Evolutionary conservation across 352 stramenopile genomes (phyloP).

Genomic region (Elongisporangium senticosum): DNA sequence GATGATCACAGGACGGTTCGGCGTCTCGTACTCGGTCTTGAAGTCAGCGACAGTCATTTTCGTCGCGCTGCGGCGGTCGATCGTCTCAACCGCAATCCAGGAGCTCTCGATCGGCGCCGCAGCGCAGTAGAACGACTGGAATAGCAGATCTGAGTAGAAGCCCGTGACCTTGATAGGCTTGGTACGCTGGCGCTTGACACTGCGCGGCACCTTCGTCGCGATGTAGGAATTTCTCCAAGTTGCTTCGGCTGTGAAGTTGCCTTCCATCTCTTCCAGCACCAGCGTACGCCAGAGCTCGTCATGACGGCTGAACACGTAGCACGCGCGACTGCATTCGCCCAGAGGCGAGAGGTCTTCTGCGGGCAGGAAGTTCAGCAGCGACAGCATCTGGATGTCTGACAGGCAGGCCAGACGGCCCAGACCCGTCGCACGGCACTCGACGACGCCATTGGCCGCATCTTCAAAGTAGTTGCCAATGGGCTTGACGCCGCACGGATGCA

Average conservation of each 20-base stretch:
- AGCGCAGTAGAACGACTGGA: slow-evolving; percentile 83
- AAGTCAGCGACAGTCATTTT: slow-evolving; percentile 54
- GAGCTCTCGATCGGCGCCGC: slow-evolving; percentile 46
- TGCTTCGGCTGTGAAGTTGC: slow-evolving; percentile 33
- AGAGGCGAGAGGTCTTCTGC: slow-evolving; percentile 44
- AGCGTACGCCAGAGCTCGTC: slow-evolving; percentile 83
- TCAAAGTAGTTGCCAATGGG: slow-evolving; percentile 79
- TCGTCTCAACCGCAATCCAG: slow-evolving; percentile 71
- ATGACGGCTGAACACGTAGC: slow-evolving; percentile 67
- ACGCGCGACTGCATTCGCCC: slow-evolving; percentile 40
- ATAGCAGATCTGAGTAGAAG: slow-evolving; percentile 86
- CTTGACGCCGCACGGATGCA: slow-evolving; percentile 78
- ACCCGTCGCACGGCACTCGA: slow-evolving; percentile 48
- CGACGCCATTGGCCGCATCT: slow-evolving; percentile 50
- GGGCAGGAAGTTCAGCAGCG: slow-evolving; percentile 52
- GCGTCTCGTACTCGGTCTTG: slow-evolving; percentile 58
- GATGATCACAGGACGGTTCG: slow-evolving; percentile 79
- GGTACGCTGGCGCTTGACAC: slow-evolving; percentile 1
- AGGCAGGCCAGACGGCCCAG: slow-evolving; percentile 50
- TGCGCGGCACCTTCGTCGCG: slow-evolving; percentile 30
- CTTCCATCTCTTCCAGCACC: slow-evolving; percentile 72
- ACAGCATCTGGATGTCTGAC: slow-evolving; percentile 60
- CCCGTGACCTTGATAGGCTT: slow-evolving; percentile 43
- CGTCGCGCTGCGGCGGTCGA: slow-evolving; percentile 51
- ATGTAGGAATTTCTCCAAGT: slow-evolving; percentile 79